phyloP scores from a whole-genome alignment of 2,329 filamentous ascomycete genomes.

The Trichophyton equinum region DNA sequence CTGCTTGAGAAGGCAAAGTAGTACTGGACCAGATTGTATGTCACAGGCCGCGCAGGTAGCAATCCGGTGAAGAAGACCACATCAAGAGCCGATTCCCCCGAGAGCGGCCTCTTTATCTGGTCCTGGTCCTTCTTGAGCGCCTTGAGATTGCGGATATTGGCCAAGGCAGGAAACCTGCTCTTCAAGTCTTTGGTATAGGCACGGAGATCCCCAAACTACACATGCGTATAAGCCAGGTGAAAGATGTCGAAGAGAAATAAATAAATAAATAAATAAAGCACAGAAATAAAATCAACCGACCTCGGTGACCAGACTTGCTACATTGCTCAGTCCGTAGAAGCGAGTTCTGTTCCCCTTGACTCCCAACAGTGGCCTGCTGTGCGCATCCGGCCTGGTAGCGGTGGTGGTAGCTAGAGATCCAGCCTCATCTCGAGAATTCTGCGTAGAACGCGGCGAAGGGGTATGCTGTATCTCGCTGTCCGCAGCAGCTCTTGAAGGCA shows the following conservation, averaged over 20 bases:
- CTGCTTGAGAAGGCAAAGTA: conserved; percentile 32
- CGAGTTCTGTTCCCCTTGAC: conserved; percentile 27
- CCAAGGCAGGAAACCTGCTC: conserved; percentile 25
- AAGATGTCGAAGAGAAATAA: neutral
- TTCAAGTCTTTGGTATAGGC: conserved; percentile 28
- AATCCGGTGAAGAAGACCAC: conserved; percentile 21
- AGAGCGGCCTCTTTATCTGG: conserved; percentile 17
- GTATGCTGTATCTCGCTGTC: neutral
- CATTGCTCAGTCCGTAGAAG: conserved; percentile 30
- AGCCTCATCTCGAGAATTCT: neutral
- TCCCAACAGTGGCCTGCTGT: neutral
- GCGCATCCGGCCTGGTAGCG: neutral
- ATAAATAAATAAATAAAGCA: neutral
- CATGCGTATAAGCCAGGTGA: neutral
- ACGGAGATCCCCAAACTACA: conserved; percentile 28
- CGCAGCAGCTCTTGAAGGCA: neutral
- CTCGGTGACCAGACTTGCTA: conserved; percentile 29
- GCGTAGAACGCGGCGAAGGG: neutral
- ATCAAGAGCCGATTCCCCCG: conserved; percentile 22
- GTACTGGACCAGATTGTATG: conserved; percentile 27
- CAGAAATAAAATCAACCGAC: conserved; percentile 16
- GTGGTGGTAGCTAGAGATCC: neutral
- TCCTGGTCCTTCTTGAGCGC: conserved; percentile 16
- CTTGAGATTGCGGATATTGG: conserved; percentile 21
- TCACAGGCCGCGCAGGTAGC: conserved; percentile 24